Evolutionary conservation across 2,329 filamentous ascomycete species (phyloP).

Genomic region (Fusarium decemcellulare): DNA sequence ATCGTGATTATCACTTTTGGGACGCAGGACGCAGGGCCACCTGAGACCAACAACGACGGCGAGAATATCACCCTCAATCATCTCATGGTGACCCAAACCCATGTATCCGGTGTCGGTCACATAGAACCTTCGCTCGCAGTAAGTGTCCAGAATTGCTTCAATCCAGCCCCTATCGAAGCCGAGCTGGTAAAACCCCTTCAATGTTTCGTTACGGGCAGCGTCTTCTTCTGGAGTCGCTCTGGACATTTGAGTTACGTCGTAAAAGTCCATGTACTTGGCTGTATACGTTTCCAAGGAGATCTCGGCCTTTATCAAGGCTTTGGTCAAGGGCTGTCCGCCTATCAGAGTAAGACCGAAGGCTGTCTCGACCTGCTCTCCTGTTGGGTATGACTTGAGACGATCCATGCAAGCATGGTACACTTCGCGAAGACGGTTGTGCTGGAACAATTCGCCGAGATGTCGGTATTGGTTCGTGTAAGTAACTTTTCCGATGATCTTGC

Average conservation of each 20-base stretch:
- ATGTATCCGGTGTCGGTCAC: conserved; percentile 32
- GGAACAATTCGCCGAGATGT: conserved; percentile 26
- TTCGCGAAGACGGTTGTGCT: background rate
- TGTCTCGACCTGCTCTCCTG: conserved; percentile 26
- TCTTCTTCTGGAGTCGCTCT: conserved; percentile 6
- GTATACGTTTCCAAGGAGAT: conserved; percentile 24
- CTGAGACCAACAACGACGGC: conserved; percentile 25
- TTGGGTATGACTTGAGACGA: conserved; percentile 23
- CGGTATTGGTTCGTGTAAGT: conserved; percentile 26
- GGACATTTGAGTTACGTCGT: conserved; percentile 13
- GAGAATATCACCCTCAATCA: conserved; percentile 27
- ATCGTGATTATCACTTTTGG: conserved; percentile 3
- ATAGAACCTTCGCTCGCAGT: conserved; percentile 35
- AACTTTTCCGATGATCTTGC: conserved; percentile 13
- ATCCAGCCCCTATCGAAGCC: conserved; percentile 24
- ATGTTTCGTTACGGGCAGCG: background rate
- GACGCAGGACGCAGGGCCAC: conserved; percentile 30
- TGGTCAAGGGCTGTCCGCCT: conserved; percentile 18
- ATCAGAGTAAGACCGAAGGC: conserved; percentile 29
- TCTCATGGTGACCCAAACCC: conserved; percentile 35
- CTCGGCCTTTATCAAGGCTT: background rate
- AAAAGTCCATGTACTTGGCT: conserved; percentile 25
- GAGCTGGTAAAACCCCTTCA: background rate
- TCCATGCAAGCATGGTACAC: conserved; percentile 20
- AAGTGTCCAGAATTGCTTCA: conserved; percentile 7